Evolutionary conservation across 2,329 filamentous ascomycete genomes (phyloP).

Genomic region (Cryphonectria japonica): DNA sequence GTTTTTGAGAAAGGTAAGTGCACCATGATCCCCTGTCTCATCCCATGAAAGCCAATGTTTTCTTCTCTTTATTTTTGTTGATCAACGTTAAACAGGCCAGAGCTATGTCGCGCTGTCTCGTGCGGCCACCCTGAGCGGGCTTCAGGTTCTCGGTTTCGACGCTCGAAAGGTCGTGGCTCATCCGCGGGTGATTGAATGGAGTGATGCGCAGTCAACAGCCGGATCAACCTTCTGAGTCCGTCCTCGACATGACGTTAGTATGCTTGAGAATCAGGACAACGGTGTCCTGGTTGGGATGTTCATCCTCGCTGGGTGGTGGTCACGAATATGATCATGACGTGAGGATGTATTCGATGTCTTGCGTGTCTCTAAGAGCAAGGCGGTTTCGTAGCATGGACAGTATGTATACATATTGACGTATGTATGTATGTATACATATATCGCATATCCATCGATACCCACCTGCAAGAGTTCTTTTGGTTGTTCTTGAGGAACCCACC

Average conservation of each 20-base stretch:
- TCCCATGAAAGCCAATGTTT: neutral
- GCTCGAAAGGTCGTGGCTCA: conserved; percentile 21
- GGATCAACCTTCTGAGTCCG: neutral
- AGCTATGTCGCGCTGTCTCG: conserved; percentile 28
- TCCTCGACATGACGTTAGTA: neutral
- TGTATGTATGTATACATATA: too few relatives aligned
- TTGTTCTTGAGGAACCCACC: too few relatives aligned
- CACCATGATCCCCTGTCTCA: neutral
- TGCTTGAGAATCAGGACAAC: neutral
- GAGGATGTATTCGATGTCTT: neutral
- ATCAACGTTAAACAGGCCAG: conserved; percentile 16
- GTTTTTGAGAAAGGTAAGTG: conserved; percentile 26
- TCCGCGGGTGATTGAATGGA: conserved; percentile 23
- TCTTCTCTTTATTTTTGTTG: too few relatives aligned
- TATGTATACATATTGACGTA: too few relatives aligned
- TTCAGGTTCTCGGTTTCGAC: conserved; percentile 26
- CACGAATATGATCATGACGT: neutral
- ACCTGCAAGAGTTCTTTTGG: too few relatives aligned
- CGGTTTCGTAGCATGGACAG: too few relatives aligned
- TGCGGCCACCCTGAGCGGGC: conserved; percentile 22
- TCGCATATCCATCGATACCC: too few relatives aligned
- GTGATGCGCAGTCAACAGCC: neutral
- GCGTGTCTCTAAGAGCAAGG: too few relatives aligned
- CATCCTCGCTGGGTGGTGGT: neutral
- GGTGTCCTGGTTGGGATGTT: neutral